A percentile compares a stretch with the other conserved stretches of the same genome.
Evolutionary conservation across 805 yeast species (phyloP).

Genomic region (Cephaloascus fragrans): DNA sequence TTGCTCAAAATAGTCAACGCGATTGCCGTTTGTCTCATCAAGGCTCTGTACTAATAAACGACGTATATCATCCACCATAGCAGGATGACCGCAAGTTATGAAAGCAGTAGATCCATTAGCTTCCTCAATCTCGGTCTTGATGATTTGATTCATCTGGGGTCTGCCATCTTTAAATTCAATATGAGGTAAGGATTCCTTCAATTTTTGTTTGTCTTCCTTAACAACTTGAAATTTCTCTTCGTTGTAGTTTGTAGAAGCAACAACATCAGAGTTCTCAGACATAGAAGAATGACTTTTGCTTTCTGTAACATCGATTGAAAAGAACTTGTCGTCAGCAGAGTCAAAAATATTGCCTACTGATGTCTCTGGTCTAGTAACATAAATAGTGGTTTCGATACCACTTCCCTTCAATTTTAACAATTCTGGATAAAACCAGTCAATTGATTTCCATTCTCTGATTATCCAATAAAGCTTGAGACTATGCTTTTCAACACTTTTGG

Average conservation of each 20-base stretch:
- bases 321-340: too few species aligned
- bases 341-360: not conserved
- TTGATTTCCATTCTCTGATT: constrained; percentile 20
- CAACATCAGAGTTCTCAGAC: not conserved
- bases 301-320: too few species aligned
- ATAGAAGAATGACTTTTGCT: not conserved
- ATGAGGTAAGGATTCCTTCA: constrained; percentile 9
- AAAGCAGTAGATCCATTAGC: constrained; percentile 38
- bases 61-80: constrained; percentile 49
- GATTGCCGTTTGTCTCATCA: constrained; percentile 17
- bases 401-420: constrained; percentile 15
- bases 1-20: constrained; percentile 50
- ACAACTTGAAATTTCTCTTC: not conserved
- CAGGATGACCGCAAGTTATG: constrained; percentile 54
- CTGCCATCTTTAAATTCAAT: constrained; percentile 30
- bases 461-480: constrained; percentile 16
- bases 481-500: not conserved
- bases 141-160: constrained; percentile 33
- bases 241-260: not conserved
- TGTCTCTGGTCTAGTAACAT: constrained; percentile 15
- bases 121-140: constrained; percentile 23
- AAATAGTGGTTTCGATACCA: constrained; percentile 19
- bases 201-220: not conserved
- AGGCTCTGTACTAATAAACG: constrained; percentile 26
- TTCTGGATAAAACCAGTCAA: constrained; percentile 39